Percentiles rank a stretch among this genome's conserved stretches.
These are phyloP conservation scores for Eucalyptus rudis DNA, from an alignment of 345 rosid species.

Conservation along the genomic window DNA sequence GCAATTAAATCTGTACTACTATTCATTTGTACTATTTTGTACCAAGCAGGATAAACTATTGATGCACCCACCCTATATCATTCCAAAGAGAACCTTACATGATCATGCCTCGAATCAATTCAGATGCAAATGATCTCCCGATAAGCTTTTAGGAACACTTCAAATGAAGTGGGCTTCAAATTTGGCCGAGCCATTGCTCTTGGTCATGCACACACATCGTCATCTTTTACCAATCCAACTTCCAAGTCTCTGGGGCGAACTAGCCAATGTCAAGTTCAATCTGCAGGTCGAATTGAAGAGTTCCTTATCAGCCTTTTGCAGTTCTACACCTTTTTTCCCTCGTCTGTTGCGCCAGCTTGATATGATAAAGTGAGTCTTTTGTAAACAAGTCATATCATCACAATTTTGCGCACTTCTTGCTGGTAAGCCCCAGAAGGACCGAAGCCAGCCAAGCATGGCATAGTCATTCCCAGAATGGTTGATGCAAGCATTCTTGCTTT, in stretches of 20 bases:
- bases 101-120: not conserved
- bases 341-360: not conserved
- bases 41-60: not conserved
- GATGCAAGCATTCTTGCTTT: not conserved
- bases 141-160: not conserved
- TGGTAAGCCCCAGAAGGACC: not conserved
- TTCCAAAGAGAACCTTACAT: not conserved
- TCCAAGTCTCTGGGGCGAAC: not conserved
- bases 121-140: not conserved
- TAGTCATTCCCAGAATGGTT: not conserved
- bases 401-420: not conserved
- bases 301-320: not conserved
- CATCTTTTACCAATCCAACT: not conserved
- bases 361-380: too few species aligned
- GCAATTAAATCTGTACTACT: not conserved
- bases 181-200: not conserved
- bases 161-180: not conserved
- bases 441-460: not conserved
- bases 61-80: not conserved
- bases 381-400: too few species aligned
- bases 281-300: not conserved
- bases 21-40: not conserved
- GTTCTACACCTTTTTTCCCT: not conserved
- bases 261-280: not conserved
- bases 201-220: not conserved